These are phyloP conservation scores for Yamadazyma friedrichii DNA, from an alignment of 1,139 yeast genomes.

Conservation along the genomic window DNA sequence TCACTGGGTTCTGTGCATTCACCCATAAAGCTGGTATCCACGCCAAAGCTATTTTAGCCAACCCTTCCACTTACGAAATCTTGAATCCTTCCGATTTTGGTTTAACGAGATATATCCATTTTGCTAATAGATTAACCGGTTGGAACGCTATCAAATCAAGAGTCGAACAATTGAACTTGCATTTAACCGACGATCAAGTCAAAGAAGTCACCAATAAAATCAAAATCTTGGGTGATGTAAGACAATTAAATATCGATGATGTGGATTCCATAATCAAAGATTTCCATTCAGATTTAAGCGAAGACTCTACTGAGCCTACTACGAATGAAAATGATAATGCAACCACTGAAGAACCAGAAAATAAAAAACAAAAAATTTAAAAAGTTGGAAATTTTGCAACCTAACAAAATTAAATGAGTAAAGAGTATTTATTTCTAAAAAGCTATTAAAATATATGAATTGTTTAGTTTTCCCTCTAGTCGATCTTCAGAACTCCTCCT, in stretches of 20 bases:
- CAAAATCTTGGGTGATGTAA: constrained; percentile 90
- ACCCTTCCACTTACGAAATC: constrained; percentile 97
- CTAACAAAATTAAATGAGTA: too few species aligned
- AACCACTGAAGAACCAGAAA: background rate
- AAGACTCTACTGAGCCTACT: constrained; percentile 36
- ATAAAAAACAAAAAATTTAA: background rate
- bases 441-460: too few species aligned
- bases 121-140: constrained; percentile 96
- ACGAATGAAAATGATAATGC: constrained; percentile 26
- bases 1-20: constrained; percentile 98
- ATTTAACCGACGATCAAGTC: constrained; percentile 87
- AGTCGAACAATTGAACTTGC: constrained; percentile 93
- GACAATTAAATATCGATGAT: constrained; percentile 93
- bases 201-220: constrained; percentile 94
- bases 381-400: too few species aligned
- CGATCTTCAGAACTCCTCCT: too few species aligned
- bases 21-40: constrained; percentile 99
- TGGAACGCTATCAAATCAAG: constrained; percentile 99
- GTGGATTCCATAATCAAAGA: constrained; percentile 96
- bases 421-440: too few species aligned
- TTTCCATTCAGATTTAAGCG: constrained; percentile 67
- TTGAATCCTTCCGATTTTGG: constrained; percentile 95
- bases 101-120: constrained; percentile 91
- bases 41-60: constrained; percentile 97
- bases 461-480: too few species aligned